These are phyloP conservation scores for Starmera dryadoides DNA, from an alignment of 805 yeast species.

Conservation along the genomic window DNA sequence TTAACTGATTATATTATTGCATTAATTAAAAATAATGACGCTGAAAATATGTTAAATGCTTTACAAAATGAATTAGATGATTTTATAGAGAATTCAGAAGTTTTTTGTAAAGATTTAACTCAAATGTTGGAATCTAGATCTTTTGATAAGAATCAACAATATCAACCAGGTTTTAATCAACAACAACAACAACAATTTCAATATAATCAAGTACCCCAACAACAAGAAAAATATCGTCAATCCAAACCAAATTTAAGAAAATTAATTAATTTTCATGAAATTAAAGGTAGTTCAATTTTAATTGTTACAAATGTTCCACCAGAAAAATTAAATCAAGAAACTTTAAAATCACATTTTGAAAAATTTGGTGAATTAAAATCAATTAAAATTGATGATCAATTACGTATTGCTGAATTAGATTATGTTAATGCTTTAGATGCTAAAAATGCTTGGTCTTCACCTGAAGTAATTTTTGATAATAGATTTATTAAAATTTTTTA, in stretches of 20 bases:
- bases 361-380: conserved; percentile 30
- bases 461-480: conserved; percentile 39
- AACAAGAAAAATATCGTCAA: not conserved
- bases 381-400: conserved; percentile 21
- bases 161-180: not conserved
- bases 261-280: conserved; percentile 3
- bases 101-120: conserved; percentile 21
- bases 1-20: conserved; percentile 38
- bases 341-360: conserved; percentile 28
- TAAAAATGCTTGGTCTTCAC: conserved; percentile 33
- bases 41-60: conserved; percentile 23
- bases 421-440: conserved; percentile 31
- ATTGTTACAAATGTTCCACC: conserved; percentile 37
- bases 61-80: conserved; percentile 31
- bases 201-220: not conserved
- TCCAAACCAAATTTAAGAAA: conserved; percentile 6
- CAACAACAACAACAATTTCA: not conserved
- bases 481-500: conserved; percentile 42
- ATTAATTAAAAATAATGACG: conserved; percentile 29
- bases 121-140: conserved; percentile 11
- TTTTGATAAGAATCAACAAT: conserved; percentile 1
- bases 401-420: conserved; percentile 30
- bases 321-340: conserved; percentile 29
- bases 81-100: conserved; percentile 25
- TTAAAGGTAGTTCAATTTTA: conserved; percentile 14